Evolutionary conservation across 257 asterid genomes (phyloP).

Genomic region (Schizonepeta tenuifolia): DNA sequence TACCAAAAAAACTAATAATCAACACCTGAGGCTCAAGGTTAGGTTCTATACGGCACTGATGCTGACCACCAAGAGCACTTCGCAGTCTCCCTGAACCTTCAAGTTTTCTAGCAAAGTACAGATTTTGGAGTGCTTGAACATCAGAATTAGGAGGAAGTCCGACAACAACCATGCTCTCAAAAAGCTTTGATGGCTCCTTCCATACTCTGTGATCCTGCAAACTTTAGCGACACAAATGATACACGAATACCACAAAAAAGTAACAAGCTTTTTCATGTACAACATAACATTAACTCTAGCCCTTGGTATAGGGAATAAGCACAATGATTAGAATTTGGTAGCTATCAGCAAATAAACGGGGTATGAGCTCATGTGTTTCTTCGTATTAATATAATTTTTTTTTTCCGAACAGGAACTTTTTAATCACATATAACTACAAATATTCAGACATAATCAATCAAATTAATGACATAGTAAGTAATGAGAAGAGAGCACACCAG

Average conservation of each 20-base stretch:
- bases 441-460: constrained; percentile 8
- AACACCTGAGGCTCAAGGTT: constrained; percentile 97
- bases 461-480: constrained; percentile 13
- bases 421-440: not conserved
- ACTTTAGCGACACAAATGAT: constrained; percentile 41
- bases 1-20: not conserved
- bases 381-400: constrained; percentile 19
- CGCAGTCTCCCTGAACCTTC: constrained; percentile 90
- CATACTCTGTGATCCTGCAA: constrained; percentile 92
- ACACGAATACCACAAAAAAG: constrained; percentile 41
- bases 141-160: constrained; percentile 96
- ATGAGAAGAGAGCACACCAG: constrained; percentile 65
- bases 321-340: constrained; percentile 9
- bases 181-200: constrained; percentile 85
- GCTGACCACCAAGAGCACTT: constrained; percentile 71
- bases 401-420: constrained; percentile 13
- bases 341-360: constrained; percentile 2
- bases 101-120: constrained; percentile 75
- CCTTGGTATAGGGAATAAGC: constrained; percentile 8
- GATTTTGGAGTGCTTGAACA: constrained; percentile 83
- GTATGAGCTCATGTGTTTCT: constrained; percentile 2
- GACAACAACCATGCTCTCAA: constrained; percentile 96
- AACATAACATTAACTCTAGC: constrained; percentile 8
- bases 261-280: constrained; percentile 10
- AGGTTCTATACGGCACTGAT: constrained; percentile 89